A percentile compares a stretch with the other conserved stretches of the same genome.
phyloP scores from a whole-genome alignment of 352 stramenopile species.

The Globisporangium spiculum region DNA sequence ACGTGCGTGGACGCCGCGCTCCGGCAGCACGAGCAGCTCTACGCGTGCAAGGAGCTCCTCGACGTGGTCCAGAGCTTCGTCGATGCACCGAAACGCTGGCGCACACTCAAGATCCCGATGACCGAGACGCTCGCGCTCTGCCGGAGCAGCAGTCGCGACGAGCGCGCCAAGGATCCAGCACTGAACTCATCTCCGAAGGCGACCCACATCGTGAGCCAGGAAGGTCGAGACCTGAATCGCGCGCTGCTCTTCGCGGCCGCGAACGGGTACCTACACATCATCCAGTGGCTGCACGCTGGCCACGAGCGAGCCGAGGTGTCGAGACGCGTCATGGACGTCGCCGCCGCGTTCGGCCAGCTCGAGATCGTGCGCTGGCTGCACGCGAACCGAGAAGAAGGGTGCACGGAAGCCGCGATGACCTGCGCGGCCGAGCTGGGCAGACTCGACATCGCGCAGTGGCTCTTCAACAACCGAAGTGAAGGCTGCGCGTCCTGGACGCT shows the following conservation, averaged over 20 bases:
- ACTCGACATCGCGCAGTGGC: constrained; percentile 25
- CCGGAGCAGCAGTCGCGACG: constrained; percentile 11
- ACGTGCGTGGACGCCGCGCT: constrained; percentile 11
- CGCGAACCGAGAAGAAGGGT: constrained; percentile 15
- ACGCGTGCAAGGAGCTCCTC: constrained; percentile 16
- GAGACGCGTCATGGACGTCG: constrained; percentile 28
- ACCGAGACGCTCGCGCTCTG: constrained; percentile 19
- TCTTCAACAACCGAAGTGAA: constrained; percentile 18
- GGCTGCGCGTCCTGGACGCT: constrained; percentile 19
- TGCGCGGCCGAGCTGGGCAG: constrained; percentile 16
- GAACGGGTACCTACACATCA: constrained; percentile 19
- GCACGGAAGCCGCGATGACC: constrained; percentile 19
- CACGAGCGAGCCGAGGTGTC: constrained; percentile 8
- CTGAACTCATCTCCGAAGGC: not conserved
- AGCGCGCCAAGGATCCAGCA: constrained; percentile 1
- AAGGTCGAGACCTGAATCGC: constrained; percentile 13
- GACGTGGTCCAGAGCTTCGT: constrained; percentile 13
- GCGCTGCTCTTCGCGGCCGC: constrained; percentile 20
- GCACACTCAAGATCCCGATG: constrained; percentile 14
- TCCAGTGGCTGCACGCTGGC: constrained; percentile 25
- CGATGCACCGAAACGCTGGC: constrained; percentile 15
- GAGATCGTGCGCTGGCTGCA: constrained; percentile 29
- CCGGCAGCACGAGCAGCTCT: not conserved
- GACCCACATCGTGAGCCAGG: constrained; percentile 14
- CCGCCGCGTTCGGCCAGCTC: constrained; percentile 29